Evolutionary conservation across 164 flowering plant genomes (phyloP).

Genomic region (Tetrastigma voinierianum): DNA sequence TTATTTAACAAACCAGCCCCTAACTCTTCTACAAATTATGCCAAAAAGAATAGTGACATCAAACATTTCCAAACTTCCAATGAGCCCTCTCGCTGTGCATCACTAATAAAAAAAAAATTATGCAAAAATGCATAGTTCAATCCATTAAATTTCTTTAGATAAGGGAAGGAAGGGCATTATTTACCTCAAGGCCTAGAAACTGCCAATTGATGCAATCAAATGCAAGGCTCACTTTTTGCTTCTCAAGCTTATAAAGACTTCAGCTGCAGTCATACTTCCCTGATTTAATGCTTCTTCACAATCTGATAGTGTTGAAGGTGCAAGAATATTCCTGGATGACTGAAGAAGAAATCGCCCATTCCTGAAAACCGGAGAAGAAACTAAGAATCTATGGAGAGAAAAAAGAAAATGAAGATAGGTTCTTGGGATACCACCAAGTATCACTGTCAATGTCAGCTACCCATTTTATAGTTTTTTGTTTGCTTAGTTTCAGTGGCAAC

Average conservation of each 20-base stretch:
- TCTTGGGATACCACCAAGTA: background rate
- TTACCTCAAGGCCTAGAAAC: conserved; percentile 92
- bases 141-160: too few species aligned
- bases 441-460: background rate
- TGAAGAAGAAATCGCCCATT: conserved; percentile 85
- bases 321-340: conserved; percentile 64
- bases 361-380: conserved; percentile 42
- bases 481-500: background rate
- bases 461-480: too few species aligned
- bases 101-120: background rate
- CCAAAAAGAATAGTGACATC: background rate
- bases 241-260: conserved; percentile 76
- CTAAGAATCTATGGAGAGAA: background rate
- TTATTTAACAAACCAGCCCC: too few species aligned
- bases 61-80: background rate
- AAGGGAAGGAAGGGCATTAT: too few species aligned
- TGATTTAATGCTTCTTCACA: conserved; percentile 88
- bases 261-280: conserved; percentile 68
- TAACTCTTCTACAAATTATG: background rate
- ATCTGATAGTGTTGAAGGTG: conserved; percentile 53
- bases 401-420: background rate
- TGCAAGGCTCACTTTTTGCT: conserved; percentile 79
- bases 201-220: conserved; percentile 79
- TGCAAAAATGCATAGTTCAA: too few species aligned
- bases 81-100: background rate